Evolutionary conservation across 345 rosid species (phyloP).

Genomic region (Sonneratia caseolaris): DNA sequence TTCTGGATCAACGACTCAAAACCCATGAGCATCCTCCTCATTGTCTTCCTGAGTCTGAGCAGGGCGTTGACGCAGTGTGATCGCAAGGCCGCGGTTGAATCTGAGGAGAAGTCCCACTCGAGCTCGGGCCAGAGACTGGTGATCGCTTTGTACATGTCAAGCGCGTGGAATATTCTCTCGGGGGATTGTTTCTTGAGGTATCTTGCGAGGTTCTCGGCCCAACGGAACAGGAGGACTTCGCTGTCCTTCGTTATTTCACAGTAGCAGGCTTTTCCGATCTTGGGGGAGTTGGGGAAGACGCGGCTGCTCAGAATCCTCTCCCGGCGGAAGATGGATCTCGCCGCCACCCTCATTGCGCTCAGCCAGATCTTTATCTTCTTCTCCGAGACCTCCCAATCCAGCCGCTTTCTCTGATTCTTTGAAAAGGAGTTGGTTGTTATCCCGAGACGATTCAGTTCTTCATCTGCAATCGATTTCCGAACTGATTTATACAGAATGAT

Average conservation of each 20-base stretch:
- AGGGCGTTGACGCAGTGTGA: constrained; percentile 2
- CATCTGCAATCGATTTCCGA: constrained; percentile 10
- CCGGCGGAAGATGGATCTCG: constrained; percentile 4
- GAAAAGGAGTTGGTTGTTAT: not conserved
- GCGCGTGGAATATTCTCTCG: constrained; percentile 4
- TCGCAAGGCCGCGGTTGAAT: constrained; percentile 2
- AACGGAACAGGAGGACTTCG: constrained; percentile 4
- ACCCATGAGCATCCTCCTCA: not conserved
- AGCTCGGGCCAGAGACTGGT: constrained; percentile 9
- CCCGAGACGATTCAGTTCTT: constrained; percentile 4
- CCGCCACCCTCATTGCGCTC: not conserved
- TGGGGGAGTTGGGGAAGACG: not conserved
- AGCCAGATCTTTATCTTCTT: constrained; percentile 9
- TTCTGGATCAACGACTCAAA: constrained; percentile 10
- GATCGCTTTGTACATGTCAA: constrained; percentile 11
- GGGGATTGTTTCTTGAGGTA: constrained; percentile 5
- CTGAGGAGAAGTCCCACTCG: constrained; percentile 5
- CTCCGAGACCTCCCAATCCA: constrained; percentile 10
- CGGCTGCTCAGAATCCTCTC: constrained; percentile 7
- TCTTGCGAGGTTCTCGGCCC: constrained; percentile 3
- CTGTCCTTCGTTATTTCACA: not conserved
- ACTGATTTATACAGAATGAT: constrained; percentile 5
- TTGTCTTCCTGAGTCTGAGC: constrained; percentile 1
- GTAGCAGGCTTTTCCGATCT: constrained; percentile 5
- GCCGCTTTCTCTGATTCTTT: constrained; percentile 1